Evolutionary conservation across 2,329 filamentous ascomycete species (phyloP).

Genomic region (Hypoxylon sp.): DNA sequence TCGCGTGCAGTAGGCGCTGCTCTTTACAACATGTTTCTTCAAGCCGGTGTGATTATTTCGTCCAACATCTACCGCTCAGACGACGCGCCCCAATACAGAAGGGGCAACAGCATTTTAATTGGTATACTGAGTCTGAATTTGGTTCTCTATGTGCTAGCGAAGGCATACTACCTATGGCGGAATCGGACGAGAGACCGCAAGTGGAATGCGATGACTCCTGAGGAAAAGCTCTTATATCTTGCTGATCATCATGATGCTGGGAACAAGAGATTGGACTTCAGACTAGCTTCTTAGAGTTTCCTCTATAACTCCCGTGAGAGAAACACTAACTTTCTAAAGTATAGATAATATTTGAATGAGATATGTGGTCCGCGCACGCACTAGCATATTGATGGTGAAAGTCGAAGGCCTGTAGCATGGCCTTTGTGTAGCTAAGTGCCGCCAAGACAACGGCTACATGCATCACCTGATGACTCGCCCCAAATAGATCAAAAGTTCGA

Average conservation of each 20-base stretch:
- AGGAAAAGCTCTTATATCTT: constrained; percentile 66
- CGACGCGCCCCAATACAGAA: constrained; percentile 67
- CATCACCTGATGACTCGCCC: constrained; percentile 65
- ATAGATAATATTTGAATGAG: not conserved
- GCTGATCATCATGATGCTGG: constrained; percentile 60
- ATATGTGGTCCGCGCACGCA: not conserved
- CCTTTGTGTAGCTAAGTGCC: constrained; percentile 56
- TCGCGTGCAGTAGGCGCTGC: constrained; percentile 71
- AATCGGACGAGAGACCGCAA: constrained; percentile 62
- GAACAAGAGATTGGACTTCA: constrained; percentile 62
- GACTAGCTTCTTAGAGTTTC: constrained; percentile 52
- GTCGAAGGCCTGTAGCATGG: constrained; percentile 56
- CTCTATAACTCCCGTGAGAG: not conserved
- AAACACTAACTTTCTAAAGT: not conserved
- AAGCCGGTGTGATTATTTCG: constrained; percentile 54
- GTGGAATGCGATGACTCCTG: constrained; percentile 64
- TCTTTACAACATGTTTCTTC: constrained; percentile 66
- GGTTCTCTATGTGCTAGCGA: constrained; percentile 63
- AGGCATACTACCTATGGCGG: constrained; percentile 66
- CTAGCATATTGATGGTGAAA: constrained; percentile 48
- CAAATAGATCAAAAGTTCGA: constrained; percentile 61
- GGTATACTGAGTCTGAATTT: constrained; percentile 66
- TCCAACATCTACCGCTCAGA: constrained; percentile 66
- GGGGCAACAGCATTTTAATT: constrained; percentile 69
- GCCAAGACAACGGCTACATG: constrained; percentile 63